Evolutionary conservation across 1,284 basidiomycete species (phyloP).

Genomic region (Sanghuangporus baumii): DNA sequence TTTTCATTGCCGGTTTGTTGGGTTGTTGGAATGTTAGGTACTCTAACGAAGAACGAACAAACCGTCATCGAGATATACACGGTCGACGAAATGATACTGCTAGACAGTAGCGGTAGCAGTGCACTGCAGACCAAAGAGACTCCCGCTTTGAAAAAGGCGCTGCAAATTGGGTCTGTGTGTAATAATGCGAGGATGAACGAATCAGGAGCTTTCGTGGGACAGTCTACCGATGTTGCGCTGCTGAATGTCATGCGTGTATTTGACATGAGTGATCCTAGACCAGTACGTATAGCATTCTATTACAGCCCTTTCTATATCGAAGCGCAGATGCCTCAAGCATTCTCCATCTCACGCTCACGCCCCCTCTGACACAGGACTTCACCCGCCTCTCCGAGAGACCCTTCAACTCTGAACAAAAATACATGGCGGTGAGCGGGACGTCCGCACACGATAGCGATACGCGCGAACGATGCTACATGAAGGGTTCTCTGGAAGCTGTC

Average conservation of each 20-base stretch:
- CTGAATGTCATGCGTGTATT: constrained; percentile 77
- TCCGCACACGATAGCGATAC: constrained; percentile 31
- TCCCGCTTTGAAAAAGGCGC: constrained; percentile 53
- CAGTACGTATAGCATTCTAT: constrained; percentile 1
- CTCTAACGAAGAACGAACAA: constrained; percentile 93
- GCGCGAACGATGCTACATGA: constrained; percentile 83
- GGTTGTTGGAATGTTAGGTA: constrained; percentile 47
- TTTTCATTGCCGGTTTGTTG: not conserved
- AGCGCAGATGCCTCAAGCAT: not conserved
- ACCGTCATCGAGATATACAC: constrained; percentile 87
- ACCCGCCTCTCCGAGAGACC: constrained; percentile 74
- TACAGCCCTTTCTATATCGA: not conserved
- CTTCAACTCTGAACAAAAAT: constrained; percentile 92
- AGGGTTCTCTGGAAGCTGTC: constrained; percentile 88
- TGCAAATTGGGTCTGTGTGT: constrained; percentile 65
- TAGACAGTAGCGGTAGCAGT: constrained; percentile 44
- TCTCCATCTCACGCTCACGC: not conserved
- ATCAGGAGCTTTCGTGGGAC: constrained; percentile 70
- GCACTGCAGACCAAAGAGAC: constrained; percentile 32
- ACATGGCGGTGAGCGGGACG: constrained; percentile 81
- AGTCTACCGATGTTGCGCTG: constrained; percentile 91
- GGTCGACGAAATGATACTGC: constrained; percentile 72
- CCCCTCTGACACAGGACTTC: constrained; percentile 47
- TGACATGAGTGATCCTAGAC: constrained; percentile 55
- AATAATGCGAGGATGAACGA: constrained; percentile 70